Evolutionary conservation across 2,329 filamentous ascomycete genomes (phyloP), one percentile per base, ranked within the genome.

Genomic region (Rutstroemia sp.): DNA sequence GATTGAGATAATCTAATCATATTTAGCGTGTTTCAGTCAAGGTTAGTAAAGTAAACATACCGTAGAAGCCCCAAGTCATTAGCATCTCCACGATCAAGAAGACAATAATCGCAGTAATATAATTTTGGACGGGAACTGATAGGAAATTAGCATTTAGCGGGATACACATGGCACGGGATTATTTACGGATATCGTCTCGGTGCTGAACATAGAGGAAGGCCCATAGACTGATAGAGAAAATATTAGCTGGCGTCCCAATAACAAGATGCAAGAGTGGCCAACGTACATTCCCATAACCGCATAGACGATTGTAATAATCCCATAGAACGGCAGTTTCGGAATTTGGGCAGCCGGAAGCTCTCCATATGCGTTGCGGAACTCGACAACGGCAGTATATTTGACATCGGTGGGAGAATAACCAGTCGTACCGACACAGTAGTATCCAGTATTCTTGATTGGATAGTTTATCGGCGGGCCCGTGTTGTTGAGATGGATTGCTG

Each of bases 1-100:
- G 82, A 71, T 99, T 99, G 69, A 95, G 84, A 70, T 89, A 97
- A 73, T 99, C 94, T 88, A 60, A 14, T 17, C 49, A 23, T 37
- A 3, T 60, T 79, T 67, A 79, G 74, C 50, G 45, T 49, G 14
- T 17, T 52, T 17, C 17, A 4, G 9, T 10, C 9, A 53, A 34
- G 8, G 48, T 14, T 6, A 27, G 16, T 19, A 41, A 8, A 30
- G 48, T 34, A 17, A 59, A 59, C 78, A 58, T 76, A 88, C 86
- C 85, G 71, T 97, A 99, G 75, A 95, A 99, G 45, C 90, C 91
- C 94, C 94, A 99, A 2, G 94, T 99, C 82, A 97, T 92, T 68
- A 97, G 77, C 85, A 97, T 96, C 72, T 99, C 94, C 16, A 97
- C 74, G 16, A 97, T 89, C 45, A 99, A 76, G 74, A 99, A 99